A percentile compares a stretch with the other conserved stretches of the same genome.
phyloP scores from a whole-genome alignment of 2,329 filamentous ascomycete genomes.

The Colletotrichum lindemuthianum region DNA sequence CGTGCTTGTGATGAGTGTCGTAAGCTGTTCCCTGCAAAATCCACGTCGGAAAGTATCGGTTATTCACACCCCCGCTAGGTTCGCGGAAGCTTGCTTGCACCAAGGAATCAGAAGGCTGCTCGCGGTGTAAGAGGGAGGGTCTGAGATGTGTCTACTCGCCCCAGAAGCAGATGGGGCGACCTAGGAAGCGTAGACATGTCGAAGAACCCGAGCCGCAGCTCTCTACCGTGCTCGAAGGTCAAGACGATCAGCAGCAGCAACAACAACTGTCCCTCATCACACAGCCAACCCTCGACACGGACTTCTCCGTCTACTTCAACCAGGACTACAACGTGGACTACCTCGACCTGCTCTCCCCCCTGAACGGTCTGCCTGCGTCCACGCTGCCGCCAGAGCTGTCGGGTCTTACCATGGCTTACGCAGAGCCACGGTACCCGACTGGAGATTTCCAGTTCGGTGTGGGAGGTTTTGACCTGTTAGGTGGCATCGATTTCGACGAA shows the following conservation, averaged over 20 bases:
- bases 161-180: conserved; percentile 74
- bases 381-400: conserved; percentile 21
- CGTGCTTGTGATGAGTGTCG: conserved; percentile 75
- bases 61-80: conserved; percentile 52
- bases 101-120: conserved; percentile 69
- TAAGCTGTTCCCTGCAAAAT: conserved; percentile 51
- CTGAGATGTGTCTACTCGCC: conserved; percentile 69
- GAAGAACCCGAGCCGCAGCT: conserved; percentile 42
- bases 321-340: conserved; percentile 46
- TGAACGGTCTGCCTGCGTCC: conserved; percentile 16
- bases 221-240: conserved; percentile 3
- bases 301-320: conserved; percentile 48
- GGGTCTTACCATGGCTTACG: conserved; percentile 23
- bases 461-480: conserved; percentile 43
- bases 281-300: conserved; percentile 41
- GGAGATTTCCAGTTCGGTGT: conserved; percentile 36
- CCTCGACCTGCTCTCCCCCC: conserved; percentile 46
- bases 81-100: conserved; percentile 72
- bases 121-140: conserved; percentile 66
- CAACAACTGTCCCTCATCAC: conserved; percentile 15
- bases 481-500: conserved; percentile 47
- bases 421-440: conserved; percentile 31
- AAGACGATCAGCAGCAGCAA: not conserved
- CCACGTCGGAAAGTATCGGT: not conserved
- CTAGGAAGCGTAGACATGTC: conserved; percentile 63